Conservation (phyloP, 2,329 filamentous ascomycete species). For the Paecilomyces fulvus region DNA sequence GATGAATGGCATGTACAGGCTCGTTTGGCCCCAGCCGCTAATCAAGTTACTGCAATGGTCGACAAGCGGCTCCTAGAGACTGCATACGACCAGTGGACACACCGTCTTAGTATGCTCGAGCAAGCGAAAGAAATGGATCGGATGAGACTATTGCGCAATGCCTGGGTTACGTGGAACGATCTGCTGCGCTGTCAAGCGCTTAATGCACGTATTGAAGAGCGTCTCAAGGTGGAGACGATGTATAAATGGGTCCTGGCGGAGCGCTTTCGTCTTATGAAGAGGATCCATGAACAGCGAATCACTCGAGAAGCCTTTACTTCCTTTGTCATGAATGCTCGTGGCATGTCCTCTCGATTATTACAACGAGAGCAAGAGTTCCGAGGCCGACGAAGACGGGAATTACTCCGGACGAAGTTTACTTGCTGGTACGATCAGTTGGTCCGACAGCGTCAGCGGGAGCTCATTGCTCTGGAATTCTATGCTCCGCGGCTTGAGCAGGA, state of each 20-base stretch:
- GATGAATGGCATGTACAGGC: conserved; percentile 35
- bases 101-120: conserved; percentile 34
- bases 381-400: conserved; percentile 22
- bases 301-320: conserved; percentile 30
- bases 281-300: conserved; percentile 32
- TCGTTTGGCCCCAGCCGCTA: conserved; percentile 33
- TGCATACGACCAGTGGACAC: conserved; percentile 43
- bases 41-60: conserved; percentile 36
- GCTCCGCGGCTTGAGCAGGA: conserved; percentile 33
- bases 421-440: conserved; percentile 31
- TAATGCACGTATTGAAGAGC: conserved; percentile 45
- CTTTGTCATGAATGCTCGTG: conserved; percentile 32
- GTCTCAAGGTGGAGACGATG: conserved; percentile 47
- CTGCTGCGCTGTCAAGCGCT: conserved; percentile 47
- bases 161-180: conserved; percentile 57
- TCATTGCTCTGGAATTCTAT: conserved; percentile 35
- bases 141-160: conserved; percentile 46
- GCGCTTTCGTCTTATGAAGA: conserved; percentile 31
- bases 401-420: conserved; percentile 26
- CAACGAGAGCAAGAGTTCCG: conserved; percentile 29
- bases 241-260: conserved; percentile 55
- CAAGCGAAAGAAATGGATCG: conserved; percentile 45
- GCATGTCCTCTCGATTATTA: conserved; percentile 28
- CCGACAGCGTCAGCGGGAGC: conserved; percentile 32
- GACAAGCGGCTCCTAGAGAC: conserved; percentile 39